Percentiles rank a stretch among this genome's conserved stretches.
phyloP scores from a whole-genome alignment of 805 yeast genomes.

The Yarrowia sp. region DNA sequence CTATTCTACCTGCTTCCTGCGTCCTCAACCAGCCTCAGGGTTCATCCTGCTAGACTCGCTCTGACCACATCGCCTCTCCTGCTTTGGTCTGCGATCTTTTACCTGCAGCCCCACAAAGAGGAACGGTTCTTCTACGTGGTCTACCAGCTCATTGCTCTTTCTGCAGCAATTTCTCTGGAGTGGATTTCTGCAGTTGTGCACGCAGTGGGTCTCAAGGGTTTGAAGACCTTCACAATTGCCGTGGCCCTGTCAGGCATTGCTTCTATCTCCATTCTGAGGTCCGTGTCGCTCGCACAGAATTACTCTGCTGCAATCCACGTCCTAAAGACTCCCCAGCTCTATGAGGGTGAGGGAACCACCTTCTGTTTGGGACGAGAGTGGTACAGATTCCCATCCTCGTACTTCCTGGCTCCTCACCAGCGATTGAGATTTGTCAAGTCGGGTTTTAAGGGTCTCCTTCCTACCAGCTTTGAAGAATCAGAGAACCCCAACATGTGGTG shows the following conservation, averaged over 20 bases:
- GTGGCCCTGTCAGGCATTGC: slow-evolving; percentile 25
- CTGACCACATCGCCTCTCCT: slow-evolving; percentile 44
- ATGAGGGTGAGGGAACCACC: slow-evolving; percentile 41
- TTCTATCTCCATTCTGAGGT: slow-evolving; percentile 48
- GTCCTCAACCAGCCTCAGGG: not conserved
- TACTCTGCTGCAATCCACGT: slow-evolving; percentile 71
- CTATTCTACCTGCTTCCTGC: not conserved
- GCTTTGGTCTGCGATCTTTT: slow-evolving; percentile 67
- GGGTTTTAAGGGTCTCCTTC: slow-evolving; percentile 82
- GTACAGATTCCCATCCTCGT: slow-evolving; percentile 88
- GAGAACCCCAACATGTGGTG: slow-evolving; percentile 36
- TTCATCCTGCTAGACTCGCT: slow-evolving; percentile 28
- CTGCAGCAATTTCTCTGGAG: slow-evolving; percentile 53
- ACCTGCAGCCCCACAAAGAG: slow-evolving; percentile 83
- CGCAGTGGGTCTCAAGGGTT: not conserved
- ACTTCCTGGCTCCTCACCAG: slow-evolving; percentile 63
- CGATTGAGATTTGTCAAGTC: slow-evolving; percentile 66
- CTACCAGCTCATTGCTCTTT: slow-evolving; percentile 63
- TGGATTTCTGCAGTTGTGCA: slow-evolving; percentile 23
- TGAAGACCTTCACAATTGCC: slow-evolving; percentile 19
- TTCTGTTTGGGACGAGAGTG: slow-evolving; percentile 94
- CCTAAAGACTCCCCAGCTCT: slow-evolving; percentile 44
- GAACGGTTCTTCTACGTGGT: slow-evolving; percentile 87
- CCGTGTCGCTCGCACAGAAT: slow-evolving; percentile 56
- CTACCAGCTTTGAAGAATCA: slow-evolving; percentile 73